phyloP scores from a whole-genome alignment of 345 rosid species.

The Dipteronia dyeriana region DNA sequence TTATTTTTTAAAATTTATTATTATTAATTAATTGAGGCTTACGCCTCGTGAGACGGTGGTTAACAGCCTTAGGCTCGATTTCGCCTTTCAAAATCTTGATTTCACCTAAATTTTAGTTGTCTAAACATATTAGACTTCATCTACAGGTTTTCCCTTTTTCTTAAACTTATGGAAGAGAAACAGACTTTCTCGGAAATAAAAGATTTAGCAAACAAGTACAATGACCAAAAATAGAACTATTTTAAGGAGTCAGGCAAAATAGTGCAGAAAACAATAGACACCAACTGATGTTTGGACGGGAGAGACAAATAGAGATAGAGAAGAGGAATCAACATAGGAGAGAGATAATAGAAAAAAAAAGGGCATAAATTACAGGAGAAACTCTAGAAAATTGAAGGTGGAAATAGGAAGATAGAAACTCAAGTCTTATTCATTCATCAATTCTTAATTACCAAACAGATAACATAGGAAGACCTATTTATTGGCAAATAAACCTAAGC shows the following conservation, averaged over 20 bases:
- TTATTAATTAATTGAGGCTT: too few species aligned
- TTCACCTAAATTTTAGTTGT: neutral
- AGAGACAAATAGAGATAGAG: neutral
- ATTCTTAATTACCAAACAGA: neutral
- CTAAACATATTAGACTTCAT: neutral
- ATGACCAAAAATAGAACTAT: neutral
- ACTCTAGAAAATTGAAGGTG: neutral
- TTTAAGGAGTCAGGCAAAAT: neutral
- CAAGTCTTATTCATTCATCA: too few species aligned
- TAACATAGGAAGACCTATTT: neutral
- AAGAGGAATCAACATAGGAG: neutral
- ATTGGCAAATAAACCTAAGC: neutral
- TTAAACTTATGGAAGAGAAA: neutral
- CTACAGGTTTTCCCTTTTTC: neutral
- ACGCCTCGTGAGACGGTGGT: too few species aligned
- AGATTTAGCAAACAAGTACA: neutral
- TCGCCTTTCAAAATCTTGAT: too few species aligned
- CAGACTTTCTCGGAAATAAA: neutral
- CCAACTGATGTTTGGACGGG: neutral
- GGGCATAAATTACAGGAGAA: neutral
- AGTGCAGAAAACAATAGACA: neutral
- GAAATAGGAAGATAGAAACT: neutral
- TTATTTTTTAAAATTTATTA: too few species aligned
- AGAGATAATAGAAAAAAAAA: too few species aligned
- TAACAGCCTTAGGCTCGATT: too few species aligned